A percentile compares a stretch with the other conserved stretches of the same genome.
Conservation (phyloP, 495 filamentous ascomycete genomes). For the Lasiosphaeria hispida region DNA sequence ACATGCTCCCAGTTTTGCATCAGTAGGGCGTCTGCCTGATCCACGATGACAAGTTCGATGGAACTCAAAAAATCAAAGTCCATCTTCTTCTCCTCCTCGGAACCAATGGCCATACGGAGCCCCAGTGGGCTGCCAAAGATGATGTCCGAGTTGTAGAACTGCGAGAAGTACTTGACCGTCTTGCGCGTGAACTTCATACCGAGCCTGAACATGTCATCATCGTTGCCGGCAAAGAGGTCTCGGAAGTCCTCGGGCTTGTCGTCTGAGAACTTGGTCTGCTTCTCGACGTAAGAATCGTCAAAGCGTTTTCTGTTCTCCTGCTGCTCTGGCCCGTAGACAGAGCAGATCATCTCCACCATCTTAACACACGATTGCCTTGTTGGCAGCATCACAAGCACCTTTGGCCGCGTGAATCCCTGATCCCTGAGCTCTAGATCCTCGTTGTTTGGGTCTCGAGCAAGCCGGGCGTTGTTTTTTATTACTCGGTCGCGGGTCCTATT, state of each 20-base stretch:
- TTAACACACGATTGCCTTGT: constrained; percentile 81
- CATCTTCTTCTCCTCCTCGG: constrained; percentile 66
- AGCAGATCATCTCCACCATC: constrained; percentile 69
- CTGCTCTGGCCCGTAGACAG: constrained; percentile 75
- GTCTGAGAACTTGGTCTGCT: constrained; percentile 62
- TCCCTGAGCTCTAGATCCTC: constrained; percentile 76
- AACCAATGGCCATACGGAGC: constrained; percentile 82
- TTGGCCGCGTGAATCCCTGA: constrained; percentile 94
- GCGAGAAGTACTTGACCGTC: constrained; percentile 88
- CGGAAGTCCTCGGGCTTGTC: constrained; percentile 84
- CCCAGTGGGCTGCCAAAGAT: constrained; percentile 88
- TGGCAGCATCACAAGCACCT: constrained; percentile 83
- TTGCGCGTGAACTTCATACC: constrained; percentile 94
- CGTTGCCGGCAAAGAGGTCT: constrained; percentile 88
- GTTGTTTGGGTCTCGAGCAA: constrained; percentile 56
- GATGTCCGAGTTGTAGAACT: constrained; percentile 95
- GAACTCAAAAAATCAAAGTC: constrained; percentile 92
- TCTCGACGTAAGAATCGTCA: constrained; percentile 68
- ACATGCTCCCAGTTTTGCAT: constrained; percentile 99
- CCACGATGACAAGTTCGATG: constrained; percentile 83
- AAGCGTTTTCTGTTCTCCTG: constrained; percentile 96
- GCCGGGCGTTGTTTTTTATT: constrained; percentile 82
- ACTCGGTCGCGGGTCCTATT: constrained; percentile 80
- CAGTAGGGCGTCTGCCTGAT: constrained; percentile 87
- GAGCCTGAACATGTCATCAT: constrained; percentile 93